Conservation (phyloP, 768 basidiomycete species). For the Pulveroboletus sp. region DNA sequence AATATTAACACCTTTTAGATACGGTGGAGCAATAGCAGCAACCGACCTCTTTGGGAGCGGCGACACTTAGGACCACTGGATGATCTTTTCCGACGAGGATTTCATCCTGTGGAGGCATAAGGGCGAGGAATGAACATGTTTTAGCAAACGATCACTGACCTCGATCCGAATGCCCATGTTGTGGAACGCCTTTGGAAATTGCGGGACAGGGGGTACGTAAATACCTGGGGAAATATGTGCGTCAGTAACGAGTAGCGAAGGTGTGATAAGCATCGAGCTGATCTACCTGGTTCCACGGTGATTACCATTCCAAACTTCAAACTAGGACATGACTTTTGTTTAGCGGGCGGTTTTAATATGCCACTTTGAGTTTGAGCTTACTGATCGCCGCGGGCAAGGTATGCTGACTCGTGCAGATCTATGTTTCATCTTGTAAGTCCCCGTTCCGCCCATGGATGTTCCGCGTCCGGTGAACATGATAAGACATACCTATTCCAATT, state of each 20-base stretch:
- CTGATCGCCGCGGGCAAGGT: slow-evolving; percentile 54
- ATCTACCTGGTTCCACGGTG: slow-evolving; percentile 82
- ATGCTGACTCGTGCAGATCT: slow-evolving; percentile 88
- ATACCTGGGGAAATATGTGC: slow-evolving; percentile 47
- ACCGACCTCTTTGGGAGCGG: slow-evolving; percentile 82
- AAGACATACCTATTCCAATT: slow-evolving; percentile 75
- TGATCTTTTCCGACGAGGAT: slow-evolving; percentile 64
- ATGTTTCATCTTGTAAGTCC: slow-evolving; percentile 12
- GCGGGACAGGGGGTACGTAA: slow-evolving; percentile 78
- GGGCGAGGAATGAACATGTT: background rate
- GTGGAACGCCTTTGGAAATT: slow-evolving; percentile 87
- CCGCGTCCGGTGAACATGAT: background rate
- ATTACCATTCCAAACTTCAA: slow-evolving; percentile 86
- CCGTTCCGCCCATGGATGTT: slow-evolving; percentile 5
- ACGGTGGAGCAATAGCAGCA: background rate
- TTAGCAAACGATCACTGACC: slow-evolving; percentile 34
- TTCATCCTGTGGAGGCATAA: slow-evolving; percentile 51
- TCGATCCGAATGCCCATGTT: slow-evolving; percentile 92
- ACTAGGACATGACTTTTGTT: slow-evolving; percentile 35
- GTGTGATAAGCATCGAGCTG: background rate
- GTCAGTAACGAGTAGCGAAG: slow-evolving; percentile 5
- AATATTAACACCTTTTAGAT: slow-evolving; percentile 4
- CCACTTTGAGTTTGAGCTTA: slow-evolving; percentile 31
- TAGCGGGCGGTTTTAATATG: slow-evolving; percentile 1
- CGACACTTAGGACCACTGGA: slow-evolving; percentile 60